Percentiles rank a stretch among this genome's conserved stretches.
Evolutionary conservation across 2,329 filamentous ascomycete genomes (phyloP).

Genomic region (Exophiala aquamarina): DNA sequence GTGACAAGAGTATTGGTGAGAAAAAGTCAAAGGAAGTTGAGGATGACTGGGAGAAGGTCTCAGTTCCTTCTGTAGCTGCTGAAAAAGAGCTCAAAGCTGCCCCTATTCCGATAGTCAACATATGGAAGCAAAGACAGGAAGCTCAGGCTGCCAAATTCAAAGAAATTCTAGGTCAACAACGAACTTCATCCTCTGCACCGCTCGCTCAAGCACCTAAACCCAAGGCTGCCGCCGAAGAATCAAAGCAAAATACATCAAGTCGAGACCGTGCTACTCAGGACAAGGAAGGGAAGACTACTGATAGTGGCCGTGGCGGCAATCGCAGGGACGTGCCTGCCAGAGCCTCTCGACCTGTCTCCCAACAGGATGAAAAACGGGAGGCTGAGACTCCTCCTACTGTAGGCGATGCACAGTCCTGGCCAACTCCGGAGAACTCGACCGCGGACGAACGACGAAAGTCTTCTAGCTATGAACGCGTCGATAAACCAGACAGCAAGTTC

Average conservation of each 20-base stretch:
- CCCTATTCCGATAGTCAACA: slow-evolving; percentile 77
- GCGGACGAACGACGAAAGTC: slow-evolving; percentile 73
- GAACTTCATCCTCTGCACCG: slow-evolving; percentile 27
- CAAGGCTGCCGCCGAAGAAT: slow-evolving; percentile 35
- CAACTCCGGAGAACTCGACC: slow-evolving; percentile 78
- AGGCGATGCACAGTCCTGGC: slow-evolving; percentile 79
- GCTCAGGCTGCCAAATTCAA: slow-evolving; percentile 56
- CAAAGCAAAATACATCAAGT: slow-evolving; percentile 17
- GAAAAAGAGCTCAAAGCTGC: slow-evolving; percentile 72
- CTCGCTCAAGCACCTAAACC: slow-evolving; percentile 29
- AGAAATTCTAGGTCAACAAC: slow-evolving; percentile 29
- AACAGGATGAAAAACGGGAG: slow-evolving; percentile 29
- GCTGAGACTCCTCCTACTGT: slow-evolving; percentile 61
- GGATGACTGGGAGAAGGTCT: slow-evolving; percentile 60
- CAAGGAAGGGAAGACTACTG: slow-evolving; percentile 11
- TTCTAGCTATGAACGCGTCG: slow-evolving; percentile 58
- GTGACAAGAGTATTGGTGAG: slow-evolving; percentile 34
- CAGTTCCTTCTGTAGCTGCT: slow-evolving; percentile 42
- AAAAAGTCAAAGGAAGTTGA: slow-evolving; percentile 54
- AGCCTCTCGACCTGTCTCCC: slow-evolving; percentile 31
- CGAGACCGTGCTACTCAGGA: slow-evolving; percentile 16
- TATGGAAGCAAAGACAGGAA: slow-evolving; percentile 80
- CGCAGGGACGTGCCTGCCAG: slow-evolving; percentile 21
- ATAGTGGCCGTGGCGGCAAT: slow-evolving; percentile 6
- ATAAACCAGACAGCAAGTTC: slow-evolving; percentile 56